Evolutionary conservation across 1,284 basidiomycete genomes (phyloP), one percentile per base, ranked within the genome.

Genomic region (Pholiota adiposa): DNA sequence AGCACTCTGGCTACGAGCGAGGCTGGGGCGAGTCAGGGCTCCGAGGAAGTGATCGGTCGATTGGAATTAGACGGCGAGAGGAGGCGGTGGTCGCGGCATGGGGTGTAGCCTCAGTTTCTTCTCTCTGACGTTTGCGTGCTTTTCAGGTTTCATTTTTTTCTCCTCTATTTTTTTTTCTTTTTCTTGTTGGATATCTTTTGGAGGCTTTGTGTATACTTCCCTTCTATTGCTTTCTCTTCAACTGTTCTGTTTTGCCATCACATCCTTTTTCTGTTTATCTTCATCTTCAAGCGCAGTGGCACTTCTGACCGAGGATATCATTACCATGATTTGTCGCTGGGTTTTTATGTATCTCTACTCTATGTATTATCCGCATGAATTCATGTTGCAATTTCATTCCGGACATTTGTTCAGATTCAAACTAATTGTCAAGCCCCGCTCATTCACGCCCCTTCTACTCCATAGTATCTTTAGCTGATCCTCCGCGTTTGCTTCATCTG

Each of bases 11-110:
- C 48, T 34, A 60, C 46, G 29, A 67, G 69, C 51, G 66, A 66
- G 21, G 65, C 48, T 53, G 64, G 63, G 29, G 62, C 65, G 40
- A 70, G 70, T 51, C 75, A 77, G 62, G 75, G 75, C 2, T 77
- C 76, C 23, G 73, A 79, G 53, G 79, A 80, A 68, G 74, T 80
- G 11, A 72, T 80, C 64, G 79, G 79, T 27, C 60, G 73, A 62
- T 69, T 80, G 72, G 78, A 79, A 49, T 60, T 79, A 50, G 74
- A 75, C 63, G 73, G 68, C 36, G 71, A 72, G 44, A 62, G 67
- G 52, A 62, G 65, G 61, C 58, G 60, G 55, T 54, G 63, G 66
- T 31, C n/a, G n/a, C 54, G 46, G 44, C 49, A 56, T 50, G 46
- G 36, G 36, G 14, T 16, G 4, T 21, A 31, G 43, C 44, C n/a